Base-by-base conservation (phyloP, 1,284 basidiomycete genomes). In the Apiotrichum sp. region DNA sequence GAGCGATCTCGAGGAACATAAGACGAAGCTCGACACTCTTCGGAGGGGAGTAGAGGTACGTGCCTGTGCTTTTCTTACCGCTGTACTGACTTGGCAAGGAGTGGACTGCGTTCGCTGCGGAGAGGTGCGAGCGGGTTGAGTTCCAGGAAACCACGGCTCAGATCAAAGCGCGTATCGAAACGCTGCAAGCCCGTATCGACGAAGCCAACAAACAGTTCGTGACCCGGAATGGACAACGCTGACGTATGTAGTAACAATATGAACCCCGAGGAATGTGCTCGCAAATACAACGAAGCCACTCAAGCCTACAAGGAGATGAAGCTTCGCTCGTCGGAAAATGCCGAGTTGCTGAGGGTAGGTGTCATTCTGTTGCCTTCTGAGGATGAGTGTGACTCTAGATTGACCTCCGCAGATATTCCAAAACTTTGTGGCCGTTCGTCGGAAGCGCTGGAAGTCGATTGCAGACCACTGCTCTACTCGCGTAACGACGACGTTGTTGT, bases 391-490 rank as follows among this genome's bases (percentile, higher is more conserved):
- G 11, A 32, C 4, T 16, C 45, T 47, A 6, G 4, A 10, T 11
- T 34, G 33, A 7, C 88, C 93, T 31, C 74, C 55, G 70, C 29
- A 29, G 29, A 29, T 29, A 29, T 29, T 29, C 29, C 29, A 29
- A 29, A 29, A 29, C 29, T 29, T 29, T 29, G 29, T 29, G 29
- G 29, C 29, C 3, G 29, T 29, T 29, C 29, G 29, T 29, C 29
- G 29, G 29, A 29, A 78, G 10, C 84, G 84, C 63, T 98, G 95
- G 95, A 82, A 87, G 56, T 84, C 87, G 52, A 93, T 96, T 79
- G 84, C 93, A 51, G 80, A 83, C 8, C 86, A 88, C 65, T 92
- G 93, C 59, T 86, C 91, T 9, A 78, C 90, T 31, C 85, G 91
- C 6, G 92, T 90, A 74, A 89, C 88, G 67, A 66, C 71, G n/a